Evolutionary conservation across 78 protist genomes (phyloP).

Genomic region (Mastigamoeba balamuthi): DNA sequence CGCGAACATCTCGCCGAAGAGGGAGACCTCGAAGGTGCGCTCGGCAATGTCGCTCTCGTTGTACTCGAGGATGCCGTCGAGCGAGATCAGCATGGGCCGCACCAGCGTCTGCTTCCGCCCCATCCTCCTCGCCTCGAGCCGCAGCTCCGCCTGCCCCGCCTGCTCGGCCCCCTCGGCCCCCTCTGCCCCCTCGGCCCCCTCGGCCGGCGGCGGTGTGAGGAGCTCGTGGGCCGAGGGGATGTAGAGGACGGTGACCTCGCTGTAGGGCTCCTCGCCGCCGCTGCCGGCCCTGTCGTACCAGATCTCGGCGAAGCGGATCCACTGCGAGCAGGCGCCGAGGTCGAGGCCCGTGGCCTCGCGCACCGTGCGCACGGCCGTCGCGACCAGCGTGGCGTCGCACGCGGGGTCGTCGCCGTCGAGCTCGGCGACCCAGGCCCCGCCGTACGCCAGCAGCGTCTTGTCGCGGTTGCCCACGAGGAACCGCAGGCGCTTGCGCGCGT

Average conservation of each 20-base stretch:
- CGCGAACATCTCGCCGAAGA: neutral
- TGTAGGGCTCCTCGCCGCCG: too few relatives aligned
- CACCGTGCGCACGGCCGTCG: neutral
- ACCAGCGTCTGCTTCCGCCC: too few relatives aligned
- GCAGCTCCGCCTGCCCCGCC: too few relatives aligned
- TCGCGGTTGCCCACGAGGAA: neutral
- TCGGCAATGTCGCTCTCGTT: neutral
- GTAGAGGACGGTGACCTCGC: neutral
- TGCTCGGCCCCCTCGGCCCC: too few relatives aligned
- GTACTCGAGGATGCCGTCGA: neutral
- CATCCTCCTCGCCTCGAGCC: too few relatives aligned
- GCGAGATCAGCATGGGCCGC: neutral
- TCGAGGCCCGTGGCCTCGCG: neutral
- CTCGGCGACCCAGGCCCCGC: neutral
- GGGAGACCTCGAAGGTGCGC: neutral
- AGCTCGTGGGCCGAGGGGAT: too few relatives aligned
- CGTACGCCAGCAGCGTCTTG: neutral
- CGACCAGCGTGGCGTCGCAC: neutral
- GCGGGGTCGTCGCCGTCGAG: neutral
- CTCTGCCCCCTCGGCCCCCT: too few relatives aligned
- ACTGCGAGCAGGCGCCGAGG: neutral
- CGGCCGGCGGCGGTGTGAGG: too few relatives aligned
- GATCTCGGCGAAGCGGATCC: neutral
- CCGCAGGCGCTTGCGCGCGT: neutral
- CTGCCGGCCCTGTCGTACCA: neutral